Percentiles rank a stretch among this genome's conserved stretches.
These are phyloP conservation scores for Diaporthe helianthi DNA, from an alignment of 2,329 filamentous ascomycete species.

Conservation along the genomic window DNA sequence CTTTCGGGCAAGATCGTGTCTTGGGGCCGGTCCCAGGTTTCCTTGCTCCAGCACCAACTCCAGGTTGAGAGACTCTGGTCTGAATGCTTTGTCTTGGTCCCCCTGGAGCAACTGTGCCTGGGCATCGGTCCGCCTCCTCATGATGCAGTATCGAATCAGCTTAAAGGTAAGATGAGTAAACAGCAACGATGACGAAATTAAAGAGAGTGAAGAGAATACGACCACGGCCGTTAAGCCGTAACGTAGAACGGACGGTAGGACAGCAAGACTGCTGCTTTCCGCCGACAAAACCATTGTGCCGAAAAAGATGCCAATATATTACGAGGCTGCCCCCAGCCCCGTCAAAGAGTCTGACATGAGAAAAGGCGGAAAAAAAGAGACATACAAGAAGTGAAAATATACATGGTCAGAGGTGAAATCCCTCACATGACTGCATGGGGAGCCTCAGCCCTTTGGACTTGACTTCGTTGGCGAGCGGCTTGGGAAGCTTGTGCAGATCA, in stretches of 20 bases:
- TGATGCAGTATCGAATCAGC: slow-evolving; percentile 40
- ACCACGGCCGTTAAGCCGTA: slow-evolving; percentile 38
- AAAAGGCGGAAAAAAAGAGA: background rate
- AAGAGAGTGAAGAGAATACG: slow-evolving; percentile 39
- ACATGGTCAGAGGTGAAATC: rapidly evolving
- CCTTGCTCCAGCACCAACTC: slow-evolving; percentile 39
- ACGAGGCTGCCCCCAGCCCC: background rate
- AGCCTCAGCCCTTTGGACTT: slow-evolving; percentile 1
- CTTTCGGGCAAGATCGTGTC: background rate
- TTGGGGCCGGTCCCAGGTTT: slow-evolving; percentile 34
- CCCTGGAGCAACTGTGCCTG: background rate
- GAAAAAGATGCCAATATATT: background rate
- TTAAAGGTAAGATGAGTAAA: slow-evolving; percentile 42
- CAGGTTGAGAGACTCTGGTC: slow-evolving; percentile 34
- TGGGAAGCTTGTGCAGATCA: slow-evolving; percentile 12
- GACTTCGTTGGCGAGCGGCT: background rate
- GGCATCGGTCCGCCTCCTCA: slow-evolving; percentile 19
- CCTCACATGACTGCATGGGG: background rate
- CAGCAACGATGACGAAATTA: slow-evolving; percentile 37
- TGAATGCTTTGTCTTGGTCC: background rate
- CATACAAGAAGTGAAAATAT: background rate
- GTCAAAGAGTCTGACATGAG: background rate
- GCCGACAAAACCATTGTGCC: slow-evolving; percentile 3
- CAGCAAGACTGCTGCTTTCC: slow-evolving; percentile 36
- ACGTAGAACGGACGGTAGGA: slow-evolving; percentile 37